Conservation (phyloP, 1,284 basidiomycete genomes). For the Kalmanozyma brasiliensis region DNA sequence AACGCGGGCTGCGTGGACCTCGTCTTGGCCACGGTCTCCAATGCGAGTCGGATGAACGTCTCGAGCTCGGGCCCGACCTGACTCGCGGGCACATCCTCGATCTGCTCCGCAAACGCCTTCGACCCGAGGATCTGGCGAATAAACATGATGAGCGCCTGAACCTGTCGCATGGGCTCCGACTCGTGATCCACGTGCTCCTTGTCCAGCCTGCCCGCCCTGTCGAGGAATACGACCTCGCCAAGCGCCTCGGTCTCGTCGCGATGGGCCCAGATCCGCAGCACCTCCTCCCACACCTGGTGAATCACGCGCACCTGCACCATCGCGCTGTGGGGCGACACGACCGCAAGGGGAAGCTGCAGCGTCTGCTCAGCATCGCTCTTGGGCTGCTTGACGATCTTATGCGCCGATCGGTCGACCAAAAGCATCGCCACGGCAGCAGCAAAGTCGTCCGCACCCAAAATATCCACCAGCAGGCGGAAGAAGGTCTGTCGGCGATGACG, state of each 20-base stretch:
- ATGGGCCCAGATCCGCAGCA: constrained; percentile 45
- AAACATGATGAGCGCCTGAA: constrained; percentile 55
- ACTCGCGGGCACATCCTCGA: constrained; percentile 16
- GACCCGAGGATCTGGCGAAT: constrained; percentile 51
- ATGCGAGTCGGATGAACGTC: constrained; percentile 35
- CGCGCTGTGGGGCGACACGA: constrained; percentile 73
- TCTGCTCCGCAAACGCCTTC: constrained; percentile 31
- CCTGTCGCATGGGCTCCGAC: constrained; percentile 50
- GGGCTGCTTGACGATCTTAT: constrained; percentile 78
- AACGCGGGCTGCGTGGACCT: constrained; percentile 22
- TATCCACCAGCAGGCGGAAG: constrained; percentile 88
- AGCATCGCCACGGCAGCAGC: constrained; percentile 86
- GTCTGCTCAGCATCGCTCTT: constrained; percentile 53
- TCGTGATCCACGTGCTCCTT: constrained; percentile 61
- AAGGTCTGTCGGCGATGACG: constrained; percentile 88
- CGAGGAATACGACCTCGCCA: constrained; percentile 56
- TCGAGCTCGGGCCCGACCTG: constrained; percentile 34
- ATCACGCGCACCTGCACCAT: constrained; percentile 72
- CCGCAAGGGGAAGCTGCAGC: constrained; percentile 76
- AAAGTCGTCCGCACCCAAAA: constrained; percentile 83
- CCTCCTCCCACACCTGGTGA: constrained; percentile 56
- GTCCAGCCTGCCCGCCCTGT: constrained; percentile 45
- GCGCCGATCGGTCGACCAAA: constrained; percentile 81
- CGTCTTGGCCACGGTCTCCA: constrained; percentile 26
- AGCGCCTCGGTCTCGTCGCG: constrained; percentile 42